phyloP scores from a whole-genome alignment of 805 yeast genomes.

The Lachancea mirantina region DNA sequence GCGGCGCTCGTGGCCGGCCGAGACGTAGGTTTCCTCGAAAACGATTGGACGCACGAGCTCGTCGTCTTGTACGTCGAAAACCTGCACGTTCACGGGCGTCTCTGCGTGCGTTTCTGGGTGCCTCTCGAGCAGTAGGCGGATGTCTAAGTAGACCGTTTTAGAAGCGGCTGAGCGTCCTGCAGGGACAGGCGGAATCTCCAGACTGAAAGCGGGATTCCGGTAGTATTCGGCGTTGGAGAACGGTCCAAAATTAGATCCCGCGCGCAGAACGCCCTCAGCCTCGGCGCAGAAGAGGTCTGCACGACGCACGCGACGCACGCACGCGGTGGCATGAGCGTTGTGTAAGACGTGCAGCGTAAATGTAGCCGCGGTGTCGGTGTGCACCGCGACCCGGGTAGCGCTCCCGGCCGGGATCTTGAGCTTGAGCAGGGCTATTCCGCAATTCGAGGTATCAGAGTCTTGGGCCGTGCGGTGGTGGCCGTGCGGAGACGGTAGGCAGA shows the following conservation, averaged over 20 bases:
- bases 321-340: conserved; percentile 6
- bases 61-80: conserved; percentile 19
- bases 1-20: conserved; percentile 9
- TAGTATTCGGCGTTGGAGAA: conserved; percentile 10
- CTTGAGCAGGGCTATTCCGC: conserved; percentile 12
- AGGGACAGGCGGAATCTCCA: conserved; percentile 8
- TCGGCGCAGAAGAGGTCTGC: conserved; percentile 2
- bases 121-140: conserved; percentile 15
- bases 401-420: conserved; percentile 7
- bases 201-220: conserved; percentile 20
- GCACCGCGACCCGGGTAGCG: conserved; percentile 14
- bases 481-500: not conserved
- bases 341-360: conserved; percentile 21
- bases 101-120: conserved; percentile 11
- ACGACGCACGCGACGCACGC: conserved; percentile 3
- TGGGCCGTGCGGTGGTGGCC: not conserved
- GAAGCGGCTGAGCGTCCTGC: conserved; percentile 10
- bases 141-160: conserved; percentile 8
- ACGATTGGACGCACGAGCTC: conserved; percentile 18
- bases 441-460: conserved; percentile 11
- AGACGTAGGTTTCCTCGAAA: conserved; percentile 11
- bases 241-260: conserved; percentile 5
- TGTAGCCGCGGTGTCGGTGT: conserved; percentile 18
- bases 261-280: conserved; percentile 8
- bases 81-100: conserved; percentile 16